These are phyloP conservation scores for Ceratobasidium sp. DNA, from an alignment of 1,284 basidiomycete species.

Conservation along the genomic window DNA sequence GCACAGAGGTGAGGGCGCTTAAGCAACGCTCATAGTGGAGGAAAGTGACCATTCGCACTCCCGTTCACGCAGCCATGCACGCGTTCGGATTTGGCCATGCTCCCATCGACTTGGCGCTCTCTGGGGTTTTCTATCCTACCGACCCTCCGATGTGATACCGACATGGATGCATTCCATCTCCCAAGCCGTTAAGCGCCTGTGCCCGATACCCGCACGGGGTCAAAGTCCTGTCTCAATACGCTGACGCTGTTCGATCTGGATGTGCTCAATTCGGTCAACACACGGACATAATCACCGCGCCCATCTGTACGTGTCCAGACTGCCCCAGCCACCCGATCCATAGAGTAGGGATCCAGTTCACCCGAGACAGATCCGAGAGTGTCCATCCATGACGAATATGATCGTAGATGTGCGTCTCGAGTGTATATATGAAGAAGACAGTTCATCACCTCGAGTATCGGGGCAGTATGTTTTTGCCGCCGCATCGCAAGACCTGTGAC, in stretches of 20 bases:
- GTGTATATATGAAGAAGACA: slow-evolving; percentile 34
- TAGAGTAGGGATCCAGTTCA: background rate
- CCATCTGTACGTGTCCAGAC: slow-evolving; percentile 2
- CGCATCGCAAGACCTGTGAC: slow-evolving; percentile 31
- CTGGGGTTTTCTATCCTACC: too few relatives aligned
- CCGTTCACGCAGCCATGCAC: too few relatives aligned
- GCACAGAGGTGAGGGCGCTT: too few relatives aligned
- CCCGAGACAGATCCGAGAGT: background rate
- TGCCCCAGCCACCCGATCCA: background rate
- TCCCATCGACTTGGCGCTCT: too few relatives aligned
- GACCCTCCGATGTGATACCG: too few relatives aligned
- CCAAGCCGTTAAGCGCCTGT: too few relatives aligned
- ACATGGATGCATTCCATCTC: too few relatives aligned
- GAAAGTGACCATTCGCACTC: too few relatives aligned
- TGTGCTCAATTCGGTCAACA: background rate
- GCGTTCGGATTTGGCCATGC: too few relatives aligned
- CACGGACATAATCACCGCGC: background rate
- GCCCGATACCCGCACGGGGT: slow-evolving; percentile 1
- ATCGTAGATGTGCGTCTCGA: slow-evolving; percentile 27
- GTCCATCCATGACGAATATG: slow-evolving; percentile 4
- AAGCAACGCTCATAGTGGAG: too few relatives aligned
- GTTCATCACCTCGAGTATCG: too few relatives aligned
- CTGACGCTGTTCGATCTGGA: slow-evolving; percentile 30
- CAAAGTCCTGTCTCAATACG: slow-evolving; percentile 12
- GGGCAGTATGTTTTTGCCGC: slow-evolving; percentile 17